phyloP scores from a whole-genome alignment of 2,329 filamentous ascomycete species.

The Aspergillus latus region DNA sequence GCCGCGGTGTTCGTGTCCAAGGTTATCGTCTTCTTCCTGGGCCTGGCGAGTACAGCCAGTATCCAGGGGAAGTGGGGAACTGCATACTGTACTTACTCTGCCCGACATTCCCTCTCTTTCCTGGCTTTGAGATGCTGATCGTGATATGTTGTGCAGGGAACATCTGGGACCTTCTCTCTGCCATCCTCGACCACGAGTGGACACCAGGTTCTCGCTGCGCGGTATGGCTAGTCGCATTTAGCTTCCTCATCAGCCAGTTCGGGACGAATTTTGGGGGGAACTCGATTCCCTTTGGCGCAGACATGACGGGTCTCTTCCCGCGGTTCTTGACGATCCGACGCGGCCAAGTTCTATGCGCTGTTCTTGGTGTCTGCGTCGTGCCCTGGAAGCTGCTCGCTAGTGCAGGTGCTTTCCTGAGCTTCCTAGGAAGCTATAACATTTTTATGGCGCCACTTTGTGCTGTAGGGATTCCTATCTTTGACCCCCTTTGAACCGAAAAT shows the following conservation, averaged over 20 bases:
- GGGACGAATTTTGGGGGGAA: conserved; percentile 26
- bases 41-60: neutral
- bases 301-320: conserved; percentile 45
- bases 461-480: neutral
- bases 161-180: conserved; percentile 12
- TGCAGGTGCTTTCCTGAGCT: conserved; percentile 26
- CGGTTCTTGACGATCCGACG: conserved; percentile 46
- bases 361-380: conserved; percentile 23
- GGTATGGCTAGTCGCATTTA: conserved; percentile 9
- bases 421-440: conserved; percentile 28
- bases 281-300: conserved; percentile 24
- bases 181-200: conserved; percentile 9
- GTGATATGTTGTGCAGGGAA: conserved; percentile 5
- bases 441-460: conserved; percentile 27
- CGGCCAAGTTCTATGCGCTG: conserved; percentile 30
- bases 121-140: neutral
- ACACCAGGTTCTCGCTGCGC: neutral
- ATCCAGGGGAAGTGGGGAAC: conserved; percentile 2
- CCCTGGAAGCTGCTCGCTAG: conserved; percentile 30
- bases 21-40: conserved; percentile 2
- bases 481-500: too few relatives aligned
- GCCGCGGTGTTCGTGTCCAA: conserved; percentile 1
- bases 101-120: neutral
- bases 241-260: conserved; percentile 11
- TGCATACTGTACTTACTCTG: neutral